Percentiles rank a stretch among this genome's conserved stretches.
These are phyloP conservation scores for Diaporthe australafricana DNA, from an alignment of 2,329 filamentous ascomycete species.

Conservation along the genomic window DNA sequence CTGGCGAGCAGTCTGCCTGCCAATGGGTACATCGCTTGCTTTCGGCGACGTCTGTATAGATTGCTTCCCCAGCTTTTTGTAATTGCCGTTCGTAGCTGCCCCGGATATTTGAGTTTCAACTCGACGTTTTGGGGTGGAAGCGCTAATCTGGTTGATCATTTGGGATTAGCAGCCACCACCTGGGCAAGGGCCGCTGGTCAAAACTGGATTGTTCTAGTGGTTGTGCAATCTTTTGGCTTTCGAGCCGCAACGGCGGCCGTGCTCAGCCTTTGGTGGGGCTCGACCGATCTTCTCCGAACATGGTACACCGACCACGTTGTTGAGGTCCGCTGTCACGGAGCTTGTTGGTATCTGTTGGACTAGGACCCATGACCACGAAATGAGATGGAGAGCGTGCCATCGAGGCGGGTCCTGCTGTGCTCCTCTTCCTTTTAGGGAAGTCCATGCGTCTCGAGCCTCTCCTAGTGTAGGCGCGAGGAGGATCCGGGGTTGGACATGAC, in stretches of 20 bases:
- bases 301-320: constrained; percentile 29
- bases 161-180: constrained; percentile 31
- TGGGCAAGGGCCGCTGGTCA: neutral
- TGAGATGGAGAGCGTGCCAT: constrained; percentile 19
- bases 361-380: constrained; percentile 29
- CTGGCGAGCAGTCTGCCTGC: neutral
- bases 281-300: constrained; percentile 25
- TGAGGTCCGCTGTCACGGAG: constrained; percentile 20
- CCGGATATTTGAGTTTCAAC: constrained; percentile 28
- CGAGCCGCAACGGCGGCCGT: constrained; percentile 31
- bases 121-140: constrained; percentile 26
- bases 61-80: constrained; percentile 33
- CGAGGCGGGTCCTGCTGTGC: constrained; percentile 27
- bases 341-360: constrained; percentile 20
- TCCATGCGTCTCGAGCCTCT: constrained; percentile 27
- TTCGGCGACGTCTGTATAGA: constrained; percentile 10
- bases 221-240: constrained; percentile 22
- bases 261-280: constrained; percentile 23
- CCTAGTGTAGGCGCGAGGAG: neutral
- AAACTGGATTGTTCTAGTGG: constrained; percentile 18
- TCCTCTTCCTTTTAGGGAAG: constrained; percentile 26
- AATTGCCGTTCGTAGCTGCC: constrained; percentile 25
- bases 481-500: constrained; percentile 6
- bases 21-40: constrained; percentile 5
- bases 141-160: constrained; percentile 31